A percentile compares a stretch with the other conserved stretches of the same genome.
These are phyloP conservation scores for Odontarrhena argentea DNA, from an alignment of 345 rosid genomes.

Conservation along the genomic window DNA sequence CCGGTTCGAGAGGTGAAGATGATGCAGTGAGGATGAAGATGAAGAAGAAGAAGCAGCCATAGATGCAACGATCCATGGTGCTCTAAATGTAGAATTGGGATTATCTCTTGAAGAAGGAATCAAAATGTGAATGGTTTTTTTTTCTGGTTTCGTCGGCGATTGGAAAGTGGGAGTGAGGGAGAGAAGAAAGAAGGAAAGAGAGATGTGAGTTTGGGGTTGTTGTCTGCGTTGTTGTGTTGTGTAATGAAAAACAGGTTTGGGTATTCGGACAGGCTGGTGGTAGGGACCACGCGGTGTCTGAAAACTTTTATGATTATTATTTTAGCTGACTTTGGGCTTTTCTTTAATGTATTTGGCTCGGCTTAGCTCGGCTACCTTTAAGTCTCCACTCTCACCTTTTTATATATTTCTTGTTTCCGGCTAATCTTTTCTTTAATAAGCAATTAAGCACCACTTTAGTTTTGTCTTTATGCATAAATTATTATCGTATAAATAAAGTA, in stretches of 20 bases:
- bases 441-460: conserved; percentile 7
- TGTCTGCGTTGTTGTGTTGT: conserved; percentile 19
- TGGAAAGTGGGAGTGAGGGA: conserved; percentile 37
- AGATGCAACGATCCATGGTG: conserved; percentile 44
- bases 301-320: not conserved
- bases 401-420: not conserved
- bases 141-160: conserved; percentile 21
- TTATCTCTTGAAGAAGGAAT: not conserved
- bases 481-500: not conserved
- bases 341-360: conserved; percentile 11
- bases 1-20: conserved; percentile 26
- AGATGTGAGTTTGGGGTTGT: conserved; percentile 22
- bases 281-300: conserved; percentile 43
- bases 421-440: conserved; percentile 21
- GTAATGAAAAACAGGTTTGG: conserved; percentile 32
- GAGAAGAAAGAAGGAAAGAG: conserved; percentile 4
- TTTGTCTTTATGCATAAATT: conserved; percentile 15
- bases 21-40: conserved; percentile 12
- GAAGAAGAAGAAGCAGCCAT: conserved; percentile 41
- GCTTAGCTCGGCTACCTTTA: conserved; percentile 30
- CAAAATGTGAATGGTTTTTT: not conserved
- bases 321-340: conserved; percentile 34
- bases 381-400: conserved; percentile 2
- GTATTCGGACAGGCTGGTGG: conserved; percentile 46
- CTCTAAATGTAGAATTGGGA: conserved; percentile 24